Percentiles rank a stretch among this genome's conserved stretches.
Conservation (phyloP, 805 yeast genomes). For the Trichomonascus vanleenenianus region DNA sequence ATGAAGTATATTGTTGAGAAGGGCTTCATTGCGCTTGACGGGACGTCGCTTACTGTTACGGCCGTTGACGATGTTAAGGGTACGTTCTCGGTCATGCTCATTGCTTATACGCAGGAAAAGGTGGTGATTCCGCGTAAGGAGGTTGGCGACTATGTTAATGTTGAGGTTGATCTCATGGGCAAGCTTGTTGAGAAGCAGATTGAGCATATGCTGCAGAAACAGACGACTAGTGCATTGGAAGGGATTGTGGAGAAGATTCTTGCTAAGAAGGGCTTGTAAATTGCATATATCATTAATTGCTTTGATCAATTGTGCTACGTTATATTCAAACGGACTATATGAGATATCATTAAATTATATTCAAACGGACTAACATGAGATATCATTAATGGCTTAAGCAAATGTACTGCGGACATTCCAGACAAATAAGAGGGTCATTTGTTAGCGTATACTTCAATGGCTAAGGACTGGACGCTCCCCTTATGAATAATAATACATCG, state of each 20-base stretch:
- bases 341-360: no score
- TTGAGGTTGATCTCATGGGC: constrained; percentile 93
- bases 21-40: constrained; percentile 90
- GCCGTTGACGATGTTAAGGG: constrained; percentile 52
- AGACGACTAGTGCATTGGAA: constrained; percentile 37
- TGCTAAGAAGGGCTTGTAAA: constrained; percentile 25
- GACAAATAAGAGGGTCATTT: no score
- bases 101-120: constrained; percentile 78
- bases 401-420: no score
- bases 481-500: no score
- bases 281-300: background rate
- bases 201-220: constrained; percentile 43
- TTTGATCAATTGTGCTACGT: no score
- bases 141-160: constrained; percentile 62
- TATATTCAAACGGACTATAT: no score
- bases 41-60: constrained; percentile 85
- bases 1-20: constrained; percentile 79
- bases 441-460: no score
- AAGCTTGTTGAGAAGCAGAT: constrained; percentile 87
- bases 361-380: no score
- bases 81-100: constrained; percentile 80
- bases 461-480: no score
- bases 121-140: constrained; percentile 65
- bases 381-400: no score
- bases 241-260: constrained; percentile 42